These are phyloP conservation scores for Phytophthora pluvialis DNA, from an alignment of 352 stramenopile species.

Conservation along the genomic window DNA sequence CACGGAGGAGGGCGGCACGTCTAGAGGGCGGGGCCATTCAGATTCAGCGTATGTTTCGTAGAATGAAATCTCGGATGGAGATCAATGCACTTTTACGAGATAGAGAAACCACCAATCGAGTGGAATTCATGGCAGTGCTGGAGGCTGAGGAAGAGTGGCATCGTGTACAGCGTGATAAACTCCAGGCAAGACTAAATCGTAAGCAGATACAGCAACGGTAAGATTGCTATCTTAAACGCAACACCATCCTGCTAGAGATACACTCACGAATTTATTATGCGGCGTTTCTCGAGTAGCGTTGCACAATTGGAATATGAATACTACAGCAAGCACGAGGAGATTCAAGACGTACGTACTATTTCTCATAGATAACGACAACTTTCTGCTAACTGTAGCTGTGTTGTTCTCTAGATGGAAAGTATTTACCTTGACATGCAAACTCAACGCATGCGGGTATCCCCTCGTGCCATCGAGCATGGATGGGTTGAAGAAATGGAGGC, in stretches of 20 bases:
- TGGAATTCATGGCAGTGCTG: conserved; percentile 73
- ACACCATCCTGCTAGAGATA: neutral
- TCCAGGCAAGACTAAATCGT: conserved; percentile 55
- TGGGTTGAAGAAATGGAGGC: conserved; percentile 87
- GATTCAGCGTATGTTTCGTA: conserved; percentile 77
- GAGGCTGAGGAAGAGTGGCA: conserved; percentile 79
- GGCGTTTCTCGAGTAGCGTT: conserved; percentile 39
- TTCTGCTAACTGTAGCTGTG: conserved; percentile 5
- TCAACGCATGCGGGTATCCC: conserved; percentile 73
- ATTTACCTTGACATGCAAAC: conserved; percentile 86
- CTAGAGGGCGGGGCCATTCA: conserved; percentile 44
- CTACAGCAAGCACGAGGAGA: conserved; percentile 59
- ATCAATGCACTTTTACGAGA: conserved; percentile 55
- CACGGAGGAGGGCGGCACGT: conserved; percentile 17
- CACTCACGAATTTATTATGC: neutral
- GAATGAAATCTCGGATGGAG: conserved; percentile 47
- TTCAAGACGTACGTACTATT: conserved; percentile 60
- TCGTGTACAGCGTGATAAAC: conserved; percentile 60
- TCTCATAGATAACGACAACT: neutral
- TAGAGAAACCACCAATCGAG: conserved; percentile 65
- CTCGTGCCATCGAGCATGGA: conserved; percentile 77
- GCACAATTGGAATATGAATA: conserved; percentile 72
- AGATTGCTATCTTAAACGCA: conserved; percentile 4
- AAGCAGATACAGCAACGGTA: conserved; percentile 65
- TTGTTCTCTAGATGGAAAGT: conserved; percentile 61